These are phyloP conservation scores for Nicotiana obtusifolia DNA, from an alignment of 257 asterid species.

Conservation along the genomic window DNA sequence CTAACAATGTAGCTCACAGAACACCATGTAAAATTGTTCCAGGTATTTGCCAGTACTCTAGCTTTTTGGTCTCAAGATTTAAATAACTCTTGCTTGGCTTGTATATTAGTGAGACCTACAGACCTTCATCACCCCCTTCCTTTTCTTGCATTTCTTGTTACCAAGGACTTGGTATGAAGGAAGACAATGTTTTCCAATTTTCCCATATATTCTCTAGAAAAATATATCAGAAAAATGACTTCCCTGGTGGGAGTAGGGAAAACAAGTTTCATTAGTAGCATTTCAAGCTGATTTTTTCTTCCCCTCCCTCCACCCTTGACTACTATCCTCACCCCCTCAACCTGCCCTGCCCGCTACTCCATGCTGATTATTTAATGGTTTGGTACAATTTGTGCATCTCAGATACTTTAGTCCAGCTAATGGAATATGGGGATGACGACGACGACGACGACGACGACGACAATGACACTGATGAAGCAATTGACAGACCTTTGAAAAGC, in stretches of 20 bases:
- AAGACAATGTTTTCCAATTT: too few species aligned
- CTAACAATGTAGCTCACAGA: constrained; percentile 18
- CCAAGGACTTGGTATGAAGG: background rate
- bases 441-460: constrained; percentile 76
- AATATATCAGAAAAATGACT: too few species aligned
- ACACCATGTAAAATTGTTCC: constrained; percentile 51
- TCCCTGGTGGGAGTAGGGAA: too few species aligned
- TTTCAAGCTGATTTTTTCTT: too few species aligned
- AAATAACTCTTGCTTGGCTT: background rate
- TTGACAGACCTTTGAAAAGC: constrained; percentile 18
- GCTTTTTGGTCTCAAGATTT: background rate
- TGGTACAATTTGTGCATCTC: background rate
- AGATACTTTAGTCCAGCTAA: constrained; percentile 77
- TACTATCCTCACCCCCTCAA: too few species aligned
- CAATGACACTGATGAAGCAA: constrained; percentile 30
- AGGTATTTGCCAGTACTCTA: constrained; percentile 34
- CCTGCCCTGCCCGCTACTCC: too few species aligned
- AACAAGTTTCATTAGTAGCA: too few species aligned
- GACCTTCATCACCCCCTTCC: background rate
- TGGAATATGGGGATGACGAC: constrained; percentile 96
- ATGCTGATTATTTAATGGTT: background rate
- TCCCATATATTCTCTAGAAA: too few species aligned
- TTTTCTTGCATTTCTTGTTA: constrained; percentile 5
- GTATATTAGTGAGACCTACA: background rate
- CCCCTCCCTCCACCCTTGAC: too few species aligned